Evolutionary conservation across 2,329 filamentous ascomycete species (phyloP).

Genomic region (Calonectria montana): DNA sequence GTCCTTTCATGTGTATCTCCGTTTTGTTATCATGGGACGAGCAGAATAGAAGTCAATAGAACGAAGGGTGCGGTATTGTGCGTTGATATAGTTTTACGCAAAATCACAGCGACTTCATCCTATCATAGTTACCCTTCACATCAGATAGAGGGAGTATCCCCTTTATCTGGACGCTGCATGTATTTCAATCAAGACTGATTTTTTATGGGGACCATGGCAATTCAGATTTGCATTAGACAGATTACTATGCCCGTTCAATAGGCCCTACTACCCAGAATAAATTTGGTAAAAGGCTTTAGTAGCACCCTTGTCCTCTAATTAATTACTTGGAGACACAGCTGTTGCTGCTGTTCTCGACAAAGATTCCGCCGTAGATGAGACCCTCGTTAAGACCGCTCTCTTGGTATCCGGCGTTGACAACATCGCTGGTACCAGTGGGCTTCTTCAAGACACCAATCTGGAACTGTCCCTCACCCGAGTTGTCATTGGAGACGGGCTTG

Average conservation of each 20-base stretch:
- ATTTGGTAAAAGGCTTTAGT: not conserved
- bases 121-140: no score
- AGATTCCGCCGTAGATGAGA: conserved; percentile 63
- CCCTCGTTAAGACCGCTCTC: conserved; percentile 62
- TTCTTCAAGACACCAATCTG: conserved; percentile 74
- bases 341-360: conserved; percentile 60
- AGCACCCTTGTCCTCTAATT: not conserved
- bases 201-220: not conserved
- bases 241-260: not conserved
- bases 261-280: not conserved
- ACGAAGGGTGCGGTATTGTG: no score
- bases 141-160: not conserved
- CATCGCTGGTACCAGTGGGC: conserved; percentile 59
- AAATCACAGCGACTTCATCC: no score
- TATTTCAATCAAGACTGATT: no score
- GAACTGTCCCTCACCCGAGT: conserved; percentile 69
- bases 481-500: conserved; percentile 58
- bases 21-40: no score
- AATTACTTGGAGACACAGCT: conserved; percentile 47
- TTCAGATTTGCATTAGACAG: not conserved
- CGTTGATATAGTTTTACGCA: no score
- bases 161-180: not conserved
- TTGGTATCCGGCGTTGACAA: conserved; percentile 61
- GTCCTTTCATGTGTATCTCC: no score
- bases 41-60: no score